Base-by-base conservation (phyloP, 106 monocot genomes). In the Agapanthus africanus region DNA sequence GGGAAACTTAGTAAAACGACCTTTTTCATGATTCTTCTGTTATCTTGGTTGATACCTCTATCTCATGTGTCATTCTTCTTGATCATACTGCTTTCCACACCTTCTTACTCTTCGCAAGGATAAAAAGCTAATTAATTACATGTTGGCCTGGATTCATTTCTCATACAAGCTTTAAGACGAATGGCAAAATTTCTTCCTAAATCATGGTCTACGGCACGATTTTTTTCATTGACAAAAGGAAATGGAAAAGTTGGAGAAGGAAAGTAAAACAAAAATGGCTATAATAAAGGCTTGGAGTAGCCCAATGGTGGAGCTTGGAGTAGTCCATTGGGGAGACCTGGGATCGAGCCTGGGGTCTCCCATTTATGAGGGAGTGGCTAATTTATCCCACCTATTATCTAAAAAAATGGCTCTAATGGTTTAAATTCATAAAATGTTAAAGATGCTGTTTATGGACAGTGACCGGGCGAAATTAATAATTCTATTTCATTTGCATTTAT, bases 111-210 rank as follows among this genome's bases (percentile, higher is more conserved):
- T 30, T 1, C 19, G 35, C 4, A 25, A 61, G 35, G 60, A 4
- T 61, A 27, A 35, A 35, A 32, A 23, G 28, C 3, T 28, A 56
- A 56, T 56, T 61, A 30, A n/a, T 56, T 0, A 61, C 34, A 7
- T 54, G 10, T 27, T 26, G 8, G 22, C 9, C 33, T 19, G 16
- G 5, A 18, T 61, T 18, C 2, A 2, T 61, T 61, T 15, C 59
- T 59, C 35, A 35, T 61, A 19, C 35, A 61, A 34, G 60, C 3
- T 36, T 35, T 19, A 35, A 18, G 6, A 18, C 35, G 19, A 35
- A 61, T 11, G 5, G 25, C 60, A 61, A 61, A 61, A 61, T 60
- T 4, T 56, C 56, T 56, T 56, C 56, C 28, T 7, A 52, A 25
- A 2, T 56, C 28, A 30, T 56, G 56, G 1, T 13, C 28, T 28